phyloP scores from a whole-genome alignment of 768 basidiomycete species.

The Kwoniella dendrophila region DNA sequence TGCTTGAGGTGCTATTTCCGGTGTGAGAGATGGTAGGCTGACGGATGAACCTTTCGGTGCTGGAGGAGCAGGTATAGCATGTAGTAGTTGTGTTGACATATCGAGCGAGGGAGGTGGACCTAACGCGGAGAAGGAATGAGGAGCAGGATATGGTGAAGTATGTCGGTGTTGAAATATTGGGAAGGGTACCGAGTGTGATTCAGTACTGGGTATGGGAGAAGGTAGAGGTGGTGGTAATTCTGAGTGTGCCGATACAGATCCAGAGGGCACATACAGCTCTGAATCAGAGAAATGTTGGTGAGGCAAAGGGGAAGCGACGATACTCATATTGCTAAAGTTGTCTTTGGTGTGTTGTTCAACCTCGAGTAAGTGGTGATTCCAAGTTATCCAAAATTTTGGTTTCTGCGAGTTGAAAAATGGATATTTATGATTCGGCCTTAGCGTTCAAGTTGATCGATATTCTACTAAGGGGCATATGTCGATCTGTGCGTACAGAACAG shows the following conservation, averaged over 20 bases:
- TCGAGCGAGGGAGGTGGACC: slow-evolving; percentile 32
- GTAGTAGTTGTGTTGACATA: slow-evolving; percentile 10
- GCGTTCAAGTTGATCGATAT: slow-evolving; percentile 19
- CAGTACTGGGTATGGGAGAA: slow-evolving; percentile 11
- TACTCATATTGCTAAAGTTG: slow-evolving; percentile 22
- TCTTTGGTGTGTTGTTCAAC: background rate
- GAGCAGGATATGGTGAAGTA: slow-evolving; percentile 40
- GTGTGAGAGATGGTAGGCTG: slow-evolving; percentile 28
- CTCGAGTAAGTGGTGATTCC: background rate
- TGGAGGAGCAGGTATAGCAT: slow-evolving; percentile 23
- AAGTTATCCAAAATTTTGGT: background rate
- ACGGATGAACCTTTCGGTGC: slow-evolving; percentile 27
- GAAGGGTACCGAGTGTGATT: slow-evolving; percentile 26
- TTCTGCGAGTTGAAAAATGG: background rate
- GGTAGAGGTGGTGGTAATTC: slow-evolving; percentile 29
- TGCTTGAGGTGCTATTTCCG: slow-evolving; percentile 19
- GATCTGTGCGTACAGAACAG: background rate
- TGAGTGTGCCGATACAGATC: slow-evolving; percentile 34
- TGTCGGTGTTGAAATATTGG: slow-evolving; percentile 46
- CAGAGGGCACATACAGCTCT: slow-evolving; percentile 32
- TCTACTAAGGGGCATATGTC: slow-evolving; percentile 6
- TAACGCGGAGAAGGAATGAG: slow-evolving; percentile 45
- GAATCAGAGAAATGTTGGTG: slow-evolving; percentile 31
- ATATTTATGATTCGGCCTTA: background rate
- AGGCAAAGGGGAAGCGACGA: slow-evolving; percentile 24